Percentiles rank a stretch among this genome's conserved stretches.
Evolutionary conservation across 768 basidiomycete genomes (phyloP).

Genomic region (Tricholoma saponaceum): DNA sequence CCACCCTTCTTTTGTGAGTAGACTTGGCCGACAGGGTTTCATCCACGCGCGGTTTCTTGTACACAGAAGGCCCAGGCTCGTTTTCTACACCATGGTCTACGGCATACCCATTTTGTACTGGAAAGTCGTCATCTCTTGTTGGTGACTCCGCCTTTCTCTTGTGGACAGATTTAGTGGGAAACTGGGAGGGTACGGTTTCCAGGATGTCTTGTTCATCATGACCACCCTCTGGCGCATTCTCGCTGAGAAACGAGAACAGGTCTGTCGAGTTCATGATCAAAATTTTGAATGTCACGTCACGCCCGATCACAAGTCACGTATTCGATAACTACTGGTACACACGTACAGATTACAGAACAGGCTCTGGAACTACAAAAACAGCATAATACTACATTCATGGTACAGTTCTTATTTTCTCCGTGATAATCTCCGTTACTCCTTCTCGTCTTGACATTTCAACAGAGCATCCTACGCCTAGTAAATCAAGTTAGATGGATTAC

Average conservation of each 20-base stretch:
- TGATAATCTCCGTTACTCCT: too few relatives aligned
- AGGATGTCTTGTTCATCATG: conserved; percentile 29
- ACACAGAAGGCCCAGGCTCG: conserved; percentile 18
- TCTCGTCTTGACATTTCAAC: too few relatives aligned
- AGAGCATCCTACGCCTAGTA: too few relatives aligned
- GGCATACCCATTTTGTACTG: conserved; percentile 16
- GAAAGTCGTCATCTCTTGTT: conserved; percentile 10
- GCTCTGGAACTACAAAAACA: too few relatives aligned
- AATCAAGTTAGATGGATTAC: not conserved
- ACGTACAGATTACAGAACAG: too few relatives aligned
- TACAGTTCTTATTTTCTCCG: too few relatives aligned
- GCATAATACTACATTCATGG: not conserved
- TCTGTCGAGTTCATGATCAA: conserved; percentile 44
- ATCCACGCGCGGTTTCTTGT: conserved; percentile 53
- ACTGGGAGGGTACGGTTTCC: conserved; percentile 16
- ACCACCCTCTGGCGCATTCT: conserved; percentile 33
- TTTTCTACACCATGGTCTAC: not conserved
- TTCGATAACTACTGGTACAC: too few relatives aligned
- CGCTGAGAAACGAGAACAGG: conserved; percentile 68
- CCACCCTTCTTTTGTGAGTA: not conserved
- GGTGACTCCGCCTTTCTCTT: conserved; percentile 42
- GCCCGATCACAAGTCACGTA: not conserved
- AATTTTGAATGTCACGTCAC: conserved; percentile 12
- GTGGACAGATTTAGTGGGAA: conserved; percentile 18
- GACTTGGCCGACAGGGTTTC: not conserved